Base-by-base conservation (phyloP, 495 filamentous ascomycete species). In the Penicillium soppii region DNA sequence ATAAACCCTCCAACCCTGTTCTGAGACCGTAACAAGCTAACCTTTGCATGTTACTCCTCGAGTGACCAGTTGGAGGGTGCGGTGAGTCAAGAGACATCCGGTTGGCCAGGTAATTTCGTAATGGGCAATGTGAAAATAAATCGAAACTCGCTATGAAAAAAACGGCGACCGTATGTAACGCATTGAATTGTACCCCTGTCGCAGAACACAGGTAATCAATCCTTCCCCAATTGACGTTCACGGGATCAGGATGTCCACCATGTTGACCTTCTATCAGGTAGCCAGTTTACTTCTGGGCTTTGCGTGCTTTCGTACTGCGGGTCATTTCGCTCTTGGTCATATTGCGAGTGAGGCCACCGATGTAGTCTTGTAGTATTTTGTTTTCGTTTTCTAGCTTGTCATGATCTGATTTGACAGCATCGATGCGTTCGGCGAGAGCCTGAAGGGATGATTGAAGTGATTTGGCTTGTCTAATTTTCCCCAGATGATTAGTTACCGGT, bases 341-440 rank as follows among this genome's bases (percentile, higher is more conserved):
- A 45, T 75, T 78, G 43, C 74, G 71, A 12, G 77, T 80, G 17
- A 81, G 64, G 40, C 75, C 76, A 52, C 79, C 74, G 51, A 81
- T 81, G 66, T 92, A 92, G 63, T 92, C 89, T 64, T 97, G 95
- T 10, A 98, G 71, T 58, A 96, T 96, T 61, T 86, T 90, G 77
- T 98, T 98, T 61, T 96, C 87, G 58, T 78, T 89, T 67, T 97
- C 92, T 23, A 98, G 79, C 69, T 95, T 95, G 69, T 96, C 87
- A 63, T 97, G 90, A 65, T 97, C 92, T 49, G 86, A 84, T 68
- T 89, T 88, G 43, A 97, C 92, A n/a, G 84, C 86, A 59, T 97
- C 94, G 63, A 97, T 92, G 29, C 90, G 84, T 66, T 96, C 89
- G 50, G 96, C 89, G 15, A 97, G 82, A 42, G 86, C 90, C 37